Evolutionary conservation across 2,329 filamentous ascomycete species (phyloP), one percentile per base, ranked within the genome.

Genomic region (Xylogone sp.): DNA sequence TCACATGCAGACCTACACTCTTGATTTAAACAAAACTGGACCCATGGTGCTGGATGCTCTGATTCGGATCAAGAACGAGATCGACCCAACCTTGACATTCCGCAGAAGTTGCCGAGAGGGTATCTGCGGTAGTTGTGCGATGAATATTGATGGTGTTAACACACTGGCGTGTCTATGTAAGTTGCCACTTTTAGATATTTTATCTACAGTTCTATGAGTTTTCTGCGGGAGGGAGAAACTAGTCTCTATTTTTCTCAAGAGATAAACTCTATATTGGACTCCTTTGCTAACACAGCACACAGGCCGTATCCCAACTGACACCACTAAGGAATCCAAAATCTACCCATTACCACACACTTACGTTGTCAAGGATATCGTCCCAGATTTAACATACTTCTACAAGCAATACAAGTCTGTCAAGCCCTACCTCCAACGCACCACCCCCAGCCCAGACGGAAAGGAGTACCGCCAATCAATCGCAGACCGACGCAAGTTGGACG

Each of bases 381-480:
- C 94, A 53, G 94, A 99, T 70, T 78, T 99, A 77, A 99, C 94
- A 57, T 88, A 94, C 68, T 97, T 99, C 78, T 99, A 99, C 84
- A 97, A 97, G 83, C 94, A 99, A 81, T 99, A 99, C 84, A 96
- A 97, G 77, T 97, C 92, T 16, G 97, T 99, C 76, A 96, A 97
- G 85, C 94, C 94, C 43, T 99, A 96, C 72, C 85, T 99, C 49
- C 94, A 97, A 78, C 84, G 91, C 67, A 87, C 92, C 58, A 94
- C 90, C 22, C 87, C 89, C 50, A 77, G 90, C 43, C 83, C 85
- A 61, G 89, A 97, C 69, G 93, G 93, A 68, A 90, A 88, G 70
- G 94, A 99, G 73, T 87, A 88, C 79, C 88, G 88, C 60, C 94
- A 97, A 76, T 88, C 79, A 64, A 93, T 90, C 73, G 91, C 83